These are phyloP conservation scores for Coffea eugenioides DNA, from an alignment of 257 asterid species.

Conservation along the genomic window DNA sequence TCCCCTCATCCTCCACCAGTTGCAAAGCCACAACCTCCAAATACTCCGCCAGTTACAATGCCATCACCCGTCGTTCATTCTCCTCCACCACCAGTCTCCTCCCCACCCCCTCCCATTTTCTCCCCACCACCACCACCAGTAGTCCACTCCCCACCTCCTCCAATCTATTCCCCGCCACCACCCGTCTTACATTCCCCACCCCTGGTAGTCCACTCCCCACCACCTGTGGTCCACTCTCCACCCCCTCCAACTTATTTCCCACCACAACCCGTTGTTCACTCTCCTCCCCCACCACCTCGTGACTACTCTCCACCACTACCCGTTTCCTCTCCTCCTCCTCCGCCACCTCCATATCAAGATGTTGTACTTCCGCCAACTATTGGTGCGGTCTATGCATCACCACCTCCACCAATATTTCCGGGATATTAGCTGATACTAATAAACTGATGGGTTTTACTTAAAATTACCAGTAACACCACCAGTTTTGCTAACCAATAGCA, in stretches of 20 bases:
- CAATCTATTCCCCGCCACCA: not conserved
- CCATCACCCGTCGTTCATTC: conserved; percentile 3
- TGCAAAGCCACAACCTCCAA: not conserved
- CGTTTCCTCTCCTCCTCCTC: not conserved
- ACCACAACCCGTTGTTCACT: not conserved
- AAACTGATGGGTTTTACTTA: not conserved
- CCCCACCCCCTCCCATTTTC: not conserved
- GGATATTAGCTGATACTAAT: conserved; percentile 22
- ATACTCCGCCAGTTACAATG: not conserved
- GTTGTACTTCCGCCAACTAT: conserved; percentile 24
- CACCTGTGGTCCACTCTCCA: not conserved
- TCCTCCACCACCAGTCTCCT: conserved; percentile 7
- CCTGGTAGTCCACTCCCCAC: not conserved
- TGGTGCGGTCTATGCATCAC: conserved; percentile 30
- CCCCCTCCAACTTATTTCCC: not conserved
- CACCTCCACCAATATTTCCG: conserved; percentile 35
- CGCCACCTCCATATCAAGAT: conserved; percentile 5
- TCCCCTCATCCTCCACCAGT: not conserved
- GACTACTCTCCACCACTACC: not conserved
- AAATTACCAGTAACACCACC: not conserved
- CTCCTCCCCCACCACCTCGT: no score
- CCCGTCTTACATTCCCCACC: not conserved
- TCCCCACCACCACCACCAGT: conserved; percentile 6
- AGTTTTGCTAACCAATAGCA: not conserved
- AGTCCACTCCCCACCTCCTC: not conserved